A percentile compares a stretch with the other conserved stretches of the same genome.
Conservation (phyloP, 306 rosid species). For the Gastrolobium bilobum region DNA sequence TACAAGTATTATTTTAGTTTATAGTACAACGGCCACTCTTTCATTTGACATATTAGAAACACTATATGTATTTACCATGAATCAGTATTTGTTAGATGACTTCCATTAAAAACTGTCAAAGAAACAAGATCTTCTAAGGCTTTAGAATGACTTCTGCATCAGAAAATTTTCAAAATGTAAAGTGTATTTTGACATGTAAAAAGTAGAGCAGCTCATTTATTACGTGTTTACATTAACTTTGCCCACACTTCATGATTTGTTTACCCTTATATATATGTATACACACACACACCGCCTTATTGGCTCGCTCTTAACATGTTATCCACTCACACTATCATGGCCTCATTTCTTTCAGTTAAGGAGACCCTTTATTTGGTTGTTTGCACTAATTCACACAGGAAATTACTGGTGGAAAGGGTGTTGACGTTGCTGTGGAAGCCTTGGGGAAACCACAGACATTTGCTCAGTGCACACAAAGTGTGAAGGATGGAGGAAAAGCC, state of each 20-base stretch:
- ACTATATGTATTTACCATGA: not conserved
- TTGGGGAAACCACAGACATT: constrained; percentile 90
- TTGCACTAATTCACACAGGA: constrained; percentile 64
- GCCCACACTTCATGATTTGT: not conserved
- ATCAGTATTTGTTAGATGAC: constrained; percentile 3
- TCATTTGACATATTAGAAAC: not conserved
- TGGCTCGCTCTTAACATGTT: constrained; percentile 17
- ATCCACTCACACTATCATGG: constrained; percentile 27
- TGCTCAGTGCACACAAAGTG: constrained; percentile 82
- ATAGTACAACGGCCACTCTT: not conserved
- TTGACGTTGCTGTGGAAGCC: constrained; percentile 96
- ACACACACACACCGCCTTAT: not conserved
- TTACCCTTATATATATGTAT: not conserved
- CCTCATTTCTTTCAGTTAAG: constrained; percentile 28
- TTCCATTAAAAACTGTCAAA: not conserved
- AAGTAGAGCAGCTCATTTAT: constrained; percentile 1
- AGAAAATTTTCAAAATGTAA: not conserved
- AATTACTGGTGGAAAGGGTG: constrained; percentile 93
- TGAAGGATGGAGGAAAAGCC: constrained; percentile 96
- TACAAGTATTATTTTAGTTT: not conserved
- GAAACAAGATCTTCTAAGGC: constrained; percentile 7
- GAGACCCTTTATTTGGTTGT: constrained; percentile 27
- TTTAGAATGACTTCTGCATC: constrained; percentile 9
- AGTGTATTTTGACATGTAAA: constrained; percentile 3
- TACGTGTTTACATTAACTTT: not conserved